Conservation (phyloP, 2,329 filamentous ascomycete genomes). For the Cryoendolithus antarcticus region DNA sequence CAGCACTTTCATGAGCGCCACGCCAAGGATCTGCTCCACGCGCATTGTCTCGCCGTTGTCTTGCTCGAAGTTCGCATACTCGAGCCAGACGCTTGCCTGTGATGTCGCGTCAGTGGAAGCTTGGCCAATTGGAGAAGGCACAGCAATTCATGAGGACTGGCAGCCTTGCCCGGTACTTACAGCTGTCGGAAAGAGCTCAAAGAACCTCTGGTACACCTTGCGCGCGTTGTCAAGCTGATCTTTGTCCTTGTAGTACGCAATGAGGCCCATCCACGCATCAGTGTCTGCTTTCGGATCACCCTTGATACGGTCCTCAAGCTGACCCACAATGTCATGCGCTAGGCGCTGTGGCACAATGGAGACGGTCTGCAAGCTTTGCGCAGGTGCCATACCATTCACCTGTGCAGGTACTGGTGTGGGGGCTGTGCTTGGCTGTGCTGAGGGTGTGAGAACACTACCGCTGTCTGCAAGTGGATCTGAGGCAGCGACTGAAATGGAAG, state of each 20-base stretch:
- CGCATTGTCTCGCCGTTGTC: constrained; percentile 69
- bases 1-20: constrained; percentile 64
- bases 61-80: constrained; percentile 81
- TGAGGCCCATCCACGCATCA: constrained; percentile 80
- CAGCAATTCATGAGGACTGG: not conserved
- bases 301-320: constrained; percentile 80
- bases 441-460: constrained; percentile 36
- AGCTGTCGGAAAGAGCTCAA: constrained; percentile 77
- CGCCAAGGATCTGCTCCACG: constrained; percentile 73
- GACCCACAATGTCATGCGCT: constrained; percentile 61
- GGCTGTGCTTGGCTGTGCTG: constrained; percentile 23
- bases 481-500: constrained; percentile 12
- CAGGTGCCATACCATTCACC: constrained; percentile 7
- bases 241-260: constrained; percentile 70
- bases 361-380: constrained; percentile 7
- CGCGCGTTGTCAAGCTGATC: constrained; percentile 73
- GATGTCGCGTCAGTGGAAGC: not conserved
- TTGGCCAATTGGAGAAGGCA: not conserved
- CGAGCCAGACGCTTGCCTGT: constrained; percentile 83
- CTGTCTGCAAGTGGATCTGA: constrained; percentile 6
- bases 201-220: constrained; percentile 70
- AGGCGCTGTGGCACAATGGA: constrained; percentile 35
- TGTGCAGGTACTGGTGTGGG: constrained; percentile 8
- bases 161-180: constrained; percentile 43
- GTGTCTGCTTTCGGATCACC: constrained; percentile 88